Evolutionary conservation across 441 rosid genomes (phyloP).

Genomic region (Pelargonium cotyledonis): DNA sequence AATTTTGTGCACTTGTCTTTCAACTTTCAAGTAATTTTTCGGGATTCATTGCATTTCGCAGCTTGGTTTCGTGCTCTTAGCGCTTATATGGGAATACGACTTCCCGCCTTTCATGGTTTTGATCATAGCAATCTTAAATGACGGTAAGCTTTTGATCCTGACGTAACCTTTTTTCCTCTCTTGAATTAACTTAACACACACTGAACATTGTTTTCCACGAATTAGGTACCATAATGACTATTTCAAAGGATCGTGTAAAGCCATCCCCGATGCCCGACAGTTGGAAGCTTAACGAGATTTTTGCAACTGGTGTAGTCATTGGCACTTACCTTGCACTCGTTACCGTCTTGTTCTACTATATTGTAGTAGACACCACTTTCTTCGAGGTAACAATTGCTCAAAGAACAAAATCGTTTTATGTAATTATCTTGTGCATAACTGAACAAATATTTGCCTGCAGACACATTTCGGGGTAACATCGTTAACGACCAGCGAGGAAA

Average conservation of each 20-base stretch:
- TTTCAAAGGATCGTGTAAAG: conserved; percentile 81
- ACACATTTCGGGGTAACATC: conserved; percentile 59
- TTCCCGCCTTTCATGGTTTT: conserved; percentile 99
- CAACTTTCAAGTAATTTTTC: neutral
- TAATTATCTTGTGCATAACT: conserved; percentile 2
- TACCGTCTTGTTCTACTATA: conserved; percentile 85
- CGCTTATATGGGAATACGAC: conserved; percentile 91
- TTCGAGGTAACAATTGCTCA: conserved; percentile 50
- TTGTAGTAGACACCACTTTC: conserved; percentile 59
- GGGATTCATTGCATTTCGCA: conserved; percentile 27
- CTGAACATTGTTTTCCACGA: conserved; percentile 4
- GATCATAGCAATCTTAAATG: conserved; percentile 86
- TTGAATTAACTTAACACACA: neutral
- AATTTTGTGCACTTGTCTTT: neutral
- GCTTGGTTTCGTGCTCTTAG: conserved; percentile 91
- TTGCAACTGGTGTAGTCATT: conserved; percentile 83
- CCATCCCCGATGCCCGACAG: conserved; percentile 91
- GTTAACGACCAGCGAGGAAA: conserved; percentile 47
- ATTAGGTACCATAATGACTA: conserved; percentile 94
- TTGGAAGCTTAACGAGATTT: conserved; percentile 93
- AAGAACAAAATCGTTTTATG: conserved; percentile 11
- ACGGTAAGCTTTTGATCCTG: conserved; percentile 40
- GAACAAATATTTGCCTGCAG: conserved; percentile 29
- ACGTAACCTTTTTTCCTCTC: neutral
- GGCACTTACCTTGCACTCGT: conserved; percentile 86